phyloP scores from a whole-genome alignment of 805 yeast species.

The Henningerozyma blattae region DNA sequence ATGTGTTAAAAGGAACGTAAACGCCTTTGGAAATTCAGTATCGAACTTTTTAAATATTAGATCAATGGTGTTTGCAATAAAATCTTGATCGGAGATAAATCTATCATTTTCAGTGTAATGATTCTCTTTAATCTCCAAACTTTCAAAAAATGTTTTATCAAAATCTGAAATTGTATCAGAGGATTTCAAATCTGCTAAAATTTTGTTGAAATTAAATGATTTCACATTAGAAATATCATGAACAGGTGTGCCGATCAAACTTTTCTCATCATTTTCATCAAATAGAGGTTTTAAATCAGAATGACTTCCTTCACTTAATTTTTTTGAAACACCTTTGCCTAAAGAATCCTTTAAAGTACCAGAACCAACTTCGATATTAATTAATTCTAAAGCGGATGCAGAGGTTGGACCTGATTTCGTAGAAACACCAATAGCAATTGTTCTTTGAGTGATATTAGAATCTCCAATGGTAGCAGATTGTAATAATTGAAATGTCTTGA shows the following conservation, averaged over 20 bases:
- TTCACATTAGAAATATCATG: constrained; percentile 6
- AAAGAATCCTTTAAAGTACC: constrained; percentile 59
- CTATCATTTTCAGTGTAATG: constrained; percentile 58
- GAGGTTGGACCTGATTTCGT: constrained; percentile 18
- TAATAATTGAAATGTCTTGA: constrained; percentile 19
- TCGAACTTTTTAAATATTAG: constrained; percentile 28
- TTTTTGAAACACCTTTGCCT: constrained; percentile 37
- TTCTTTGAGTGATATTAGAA: constrained; percentile 8
- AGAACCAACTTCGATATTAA: constrained; percentile 45
- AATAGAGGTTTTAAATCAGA: constrained; percentile 18
- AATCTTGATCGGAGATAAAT: constrained; percentile 41
- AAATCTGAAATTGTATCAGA: constrained; percentile 16
- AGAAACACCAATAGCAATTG: constrained; percentile 21
- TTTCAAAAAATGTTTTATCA: constrained; percentile 22
- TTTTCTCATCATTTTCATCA: constrained; percentile 5
- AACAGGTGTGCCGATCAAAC: constrained; percentile 4
- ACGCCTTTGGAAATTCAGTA: constrained; percentile 38
- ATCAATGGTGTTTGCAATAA: constrained; percentile 35
- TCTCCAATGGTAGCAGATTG: constrained; percentile 13
- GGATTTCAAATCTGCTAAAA: constrained; percentile 18
- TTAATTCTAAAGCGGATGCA: constrained; percentile 19
- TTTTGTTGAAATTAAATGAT: constrained; percentile 11
- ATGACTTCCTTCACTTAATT: not conserved
- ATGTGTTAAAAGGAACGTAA: constrained; percentile 72
- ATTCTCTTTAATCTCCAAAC: constrained; percentile 27